Evolutionary conservation across 1,139 yeast genomes (phyloP), one percentile per base, ranked within the genome.

Genomic region (Suhomyces choctaworum): DNA sequence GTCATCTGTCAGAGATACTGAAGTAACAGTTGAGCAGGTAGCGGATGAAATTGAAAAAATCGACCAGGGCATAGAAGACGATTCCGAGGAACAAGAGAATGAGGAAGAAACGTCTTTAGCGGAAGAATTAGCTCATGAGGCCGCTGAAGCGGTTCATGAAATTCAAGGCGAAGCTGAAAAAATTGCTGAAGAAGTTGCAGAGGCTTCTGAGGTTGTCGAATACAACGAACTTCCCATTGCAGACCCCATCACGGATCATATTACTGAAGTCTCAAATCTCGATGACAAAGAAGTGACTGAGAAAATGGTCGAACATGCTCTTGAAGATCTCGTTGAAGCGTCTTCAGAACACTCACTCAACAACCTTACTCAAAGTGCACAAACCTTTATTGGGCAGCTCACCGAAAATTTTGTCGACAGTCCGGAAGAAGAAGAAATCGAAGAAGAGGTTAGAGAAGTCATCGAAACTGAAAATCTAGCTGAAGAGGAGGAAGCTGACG

Each of bases 71-170:
- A n/a, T n/a, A n/a, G n/a, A n/a, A n/a, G n/a, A n/a, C n/a, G n/a
- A n/a, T n/a, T n/a, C n/a, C n/a, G n/a, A n/a, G n/a, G n/a, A n/a
- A n/a, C 51, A 43, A 14, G 39, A 38, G 11, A 28, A 30, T 22
- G 43, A 41, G 16, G 12, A 16, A 22, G 16, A 19, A 7, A 19
- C 9, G 9, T 19, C 21, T 16, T 11, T 16, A 26, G 21, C 8
- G 5, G 29, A 15, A 6, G 13, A 15, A 9, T n/a, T n/a, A n/a
- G n/a, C n/a, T n/a, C 16, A 23, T 19, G 30, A 27, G 20, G 16
- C 10, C 9, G 16, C 10, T 10, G 29, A 16, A 24, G 27, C 11
- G 6, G 29, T 13, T 11, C 21, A 15, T 10, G 29, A 26, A 26
- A 16, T 4, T 16, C 9, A 16, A 16, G 29, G 4, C 12, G 13